These are phyloP conservation scores for Xanthoceras sorbifolium DNA, from an alignment of 345 rosid species.

Conservation along the genomic window DNA sequence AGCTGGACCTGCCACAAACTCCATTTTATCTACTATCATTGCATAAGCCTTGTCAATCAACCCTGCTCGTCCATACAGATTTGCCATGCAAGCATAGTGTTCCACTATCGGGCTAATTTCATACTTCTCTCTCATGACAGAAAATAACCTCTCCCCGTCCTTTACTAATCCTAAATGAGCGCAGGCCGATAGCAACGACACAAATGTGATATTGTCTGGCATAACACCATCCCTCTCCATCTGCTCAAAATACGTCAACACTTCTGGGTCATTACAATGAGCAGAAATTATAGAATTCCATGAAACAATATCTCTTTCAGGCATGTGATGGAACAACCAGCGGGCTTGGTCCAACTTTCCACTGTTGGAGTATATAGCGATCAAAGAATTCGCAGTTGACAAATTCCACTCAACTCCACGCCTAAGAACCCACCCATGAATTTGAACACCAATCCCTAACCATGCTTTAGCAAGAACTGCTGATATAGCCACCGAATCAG, in stretches of 20 bases:
- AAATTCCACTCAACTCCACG: constrained; percentile 59
- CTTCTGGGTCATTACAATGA: constrained; percentile 50
- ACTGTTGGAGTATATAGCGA: constrained; percentile 48
- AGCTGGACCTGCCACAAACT: constrained; percentile 69
- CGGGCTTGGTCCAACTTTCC: constrained; percentile 50
- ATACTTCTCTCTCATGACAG: constrained; percentile 52
- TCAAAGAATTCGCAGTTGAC: constrained; percentile 68
- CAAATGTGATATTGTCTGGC: constrained; percentile 80
- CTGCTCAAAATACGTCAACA: constrained; percentile 51
- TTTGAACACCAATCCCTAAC: constrained; percentile 47
- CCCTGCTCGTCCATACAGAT: constrained; percentile 80
- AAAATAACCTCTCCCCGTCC: constrained; percentile 66
- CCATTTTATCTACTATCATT: constrained; percentile 57
- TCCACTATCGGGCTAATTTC: constrained; percentile 54
- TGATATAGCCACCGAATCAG: constrained; percentile 75
- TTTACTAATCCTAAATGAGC: constrained; percentile 63
- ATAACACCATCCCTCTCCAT: constrained; percentile 50
- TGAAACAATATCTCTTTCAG: constrained; percentile 62
- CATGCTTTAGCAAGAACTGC: constrained; percentile 49
- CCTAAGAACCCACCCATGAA: constrained; percentile 78
- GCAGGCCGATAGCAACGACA: constrained; percentile 69
- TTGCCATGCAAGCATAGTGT: constrained; percentile 85
- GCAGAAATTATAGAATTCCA: constrained; percentile 88
- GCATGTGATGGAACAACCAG: constrained; percentile 66
- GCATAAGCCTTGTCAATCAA: constrained; percentile 60